Evolutionary conservation across 2,329 filamentous ascomycete species (phyloP).

Genomic region (Phaeosphaeria sp.): DNA sequence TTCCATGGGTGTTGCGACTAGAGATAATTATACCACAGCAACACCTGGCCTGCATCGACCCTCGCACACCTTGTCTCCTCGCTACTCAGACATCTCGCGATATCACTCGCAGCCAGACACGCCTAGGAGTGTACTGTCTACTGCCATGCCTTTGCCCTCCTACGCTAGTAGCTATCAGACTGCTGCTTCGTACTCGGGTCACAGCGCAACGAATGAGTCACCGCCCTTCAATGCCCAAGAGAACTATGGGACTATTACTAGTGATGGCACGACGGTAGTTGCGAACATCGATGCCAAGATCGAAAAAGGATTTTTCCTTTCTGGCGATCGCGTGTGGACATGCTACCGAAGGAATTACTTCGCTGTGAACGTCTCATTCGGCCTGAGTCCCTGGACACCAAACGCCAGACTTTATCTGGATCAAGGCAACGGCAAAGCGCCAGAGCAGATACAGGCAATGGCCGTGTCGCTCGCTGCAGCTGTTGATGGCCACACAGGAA

Average conservation of each 20-base stretch:
- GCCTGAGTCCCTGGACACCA: constrained; percentile 67
- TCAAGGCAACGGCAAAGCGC: constrained; percentile 50
- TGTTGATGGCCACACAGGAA: constrained; percentile 76
- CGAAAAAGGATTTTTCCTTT: constrained; percentile 86
- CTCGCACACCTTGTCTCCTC: constrained; percentile 43
- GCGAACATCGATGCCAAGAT: constrained; percentile 80
- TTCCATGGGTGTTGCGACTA: constrained; percentile 46
- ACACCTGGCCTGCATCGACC: constrained; percentile 47
- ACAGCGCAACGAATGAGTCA: constrained; percentile 32
- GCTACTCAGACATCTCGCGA: constrained; percentile 40
- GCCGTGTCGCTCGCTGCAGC: constrained; percentile 85
- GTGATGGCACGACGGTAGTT: constrained; percentile 66
- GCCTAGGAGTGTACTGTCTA: constrained; percentile 43
- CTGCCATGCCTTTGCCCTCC: constrained; percentile 36
- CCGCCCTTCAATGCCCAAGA: constrained; percentile 56
- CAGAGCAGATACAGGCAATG: constrained; percentile 72
- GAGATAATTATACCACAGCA: constrained; percentile 54
- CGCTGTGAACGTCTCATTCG: constrained; percentile 80
- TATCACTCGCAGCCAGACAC: constrained; percentile 47
- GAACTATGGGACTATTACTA: constrained; percentile 67
- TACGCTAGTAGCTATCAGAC: constrained; percentile 25
- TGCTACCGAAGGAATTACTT: constrained; percentile 94
- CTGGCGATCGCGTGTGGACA: constrained; percentile 81
- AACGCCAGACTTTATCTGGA: constrained; percentile 65
- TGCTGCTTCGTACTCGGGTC: constrained; percentile 24